Percentiles rank a stretch among this genome's conserved stretches.
phyloP scores from a whole-genome alignment of 2,329 filamentous ascomycete species.

The Penicillium freii region DNA sequence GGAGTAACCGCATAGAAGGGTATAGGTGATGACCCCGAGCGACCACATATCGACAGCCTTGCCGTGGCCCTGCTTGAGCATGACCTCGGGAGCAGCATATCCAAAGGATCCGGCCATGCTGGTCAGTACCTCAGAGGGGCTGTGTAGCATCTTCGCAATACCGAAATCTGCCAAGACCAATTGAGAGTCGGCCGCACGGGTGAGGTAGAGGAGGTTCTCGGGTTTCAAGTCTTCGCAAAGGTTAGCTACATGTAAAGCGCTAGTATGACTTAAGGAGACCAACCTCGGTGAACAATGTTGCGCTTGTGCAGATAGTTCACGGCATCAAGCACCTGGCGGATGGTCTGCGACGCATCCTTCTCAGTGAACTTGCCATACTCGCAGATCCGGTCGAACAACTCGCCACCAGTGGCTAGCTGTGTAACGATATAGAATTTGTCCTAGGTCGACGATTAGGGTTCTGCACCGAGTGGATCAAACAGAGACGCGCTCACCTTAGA shows the following conservation, averaged over 20 bases:
- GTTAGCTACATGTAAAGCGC: constrained; percentile 5
- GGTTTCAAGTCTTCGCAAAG: constrained; percentile 78
- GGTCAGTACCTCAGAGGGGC: constrained; percentile 84
- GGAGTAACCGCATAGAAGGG: constrained; percentile 94
- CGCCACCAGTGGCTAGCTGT: constrained; percentile 89
- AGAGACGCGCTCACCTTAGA: constrained; percentile 66
- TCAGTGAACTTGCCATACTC: constrained; percentile 98
- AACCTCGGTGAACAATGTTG: constrained; percentile 94
- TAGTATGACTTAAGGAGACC: constrained; percentile 10
- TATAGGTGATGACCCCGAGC: constrained; percentile 97
- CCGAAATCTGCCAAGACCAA: constrained; percentile 96
- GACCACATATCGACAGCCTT: constrained; percentile 99
- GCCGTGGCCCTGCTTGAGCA: constrained; percentile 95
- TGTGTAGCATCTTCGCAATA: constrained; percentile 96
- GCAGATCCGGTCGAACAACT: constrained; percentile 97
- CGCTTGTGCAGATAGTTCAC: constrained; percentile 93
- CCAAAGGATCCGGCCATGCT: constrained; percentile 99
- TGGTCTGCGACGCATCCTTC: constrained; percentile 94
- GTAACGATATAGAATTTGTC: constrained; percentile 99
- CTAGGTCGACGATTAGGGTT: constrained; percentile 45
- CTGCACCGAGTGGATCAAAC: neutral
- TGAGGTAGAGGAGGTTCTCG: constrained; percentile 94
- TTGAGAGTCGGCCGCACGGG: constrained; percentile 70
- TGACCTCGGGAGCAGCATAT: constrained; percentile 95
- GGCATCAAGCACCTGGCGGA: constrained; percentile 87